Base-by-base conservation (phyloP, 352 stramenopile genomes). In the Globisporangium apiculatum region DNA sequence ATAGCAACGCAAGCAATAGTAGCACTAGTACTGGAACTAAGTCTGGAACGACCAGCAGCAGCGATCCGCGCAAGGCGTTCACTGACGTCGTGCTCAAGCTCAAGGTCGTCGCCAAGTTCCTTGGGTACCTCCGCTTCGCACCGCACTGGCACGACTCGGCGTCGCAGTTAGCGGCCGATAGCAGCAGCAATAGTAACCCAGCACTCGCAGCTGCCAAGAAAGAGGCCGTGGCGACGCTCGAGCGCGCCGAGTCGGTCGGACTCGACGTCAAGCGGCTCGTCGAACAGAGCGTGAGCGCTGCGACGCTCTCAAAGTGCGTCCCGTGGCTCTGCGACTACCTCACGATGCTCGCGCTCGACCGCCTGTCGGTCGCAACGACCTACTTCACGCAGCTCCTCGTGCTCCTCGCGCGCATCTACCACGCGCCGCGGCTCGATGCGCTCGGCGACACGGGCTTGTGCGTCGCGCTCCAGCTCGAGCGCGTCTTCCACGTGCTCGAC, bases 301-400 rank as follows among this genome's bases (percentile, higher is more conserved):
- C 61, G 17, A 75, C 64, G 17, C 60, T 87, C 7, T 73, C 76
- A 36, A 86, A 83, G 64, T 86, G 74, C 24, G 69, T 87, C 12
- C 75, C 77, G 38, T 90, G 77, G 77, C 46, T 88, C 4, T 79
- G 74, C 40, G 80, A 87, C 55, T 90, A 86, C 53, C 51, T 88
- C 3, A 71, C 54, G 2, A 88, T 90, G 75, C 55, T 90, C 9
- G 72, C 68, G 0, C 65, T 76, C 14, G 76, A 90, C 58, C 64
- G 61, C 6, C 55, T 90, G 1, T 85, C 77, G 3, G 64, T 57
- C 1, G 69, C 58, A 2, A 90, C 76, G 52, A 69, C 41, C 5
- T 83, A 86, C 49, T 78, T 84, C 36, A 71, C 76, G 43, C 65
- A 82, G 17, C 61, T 81, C 11, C 45, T 90, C 18, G 57, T 70